These are phyloP conservation scores for Hysterium pulicare DNA, from an alignment of 2,329 filamentous ascomycete genomes.

Conservation along the genomic window DNA sequence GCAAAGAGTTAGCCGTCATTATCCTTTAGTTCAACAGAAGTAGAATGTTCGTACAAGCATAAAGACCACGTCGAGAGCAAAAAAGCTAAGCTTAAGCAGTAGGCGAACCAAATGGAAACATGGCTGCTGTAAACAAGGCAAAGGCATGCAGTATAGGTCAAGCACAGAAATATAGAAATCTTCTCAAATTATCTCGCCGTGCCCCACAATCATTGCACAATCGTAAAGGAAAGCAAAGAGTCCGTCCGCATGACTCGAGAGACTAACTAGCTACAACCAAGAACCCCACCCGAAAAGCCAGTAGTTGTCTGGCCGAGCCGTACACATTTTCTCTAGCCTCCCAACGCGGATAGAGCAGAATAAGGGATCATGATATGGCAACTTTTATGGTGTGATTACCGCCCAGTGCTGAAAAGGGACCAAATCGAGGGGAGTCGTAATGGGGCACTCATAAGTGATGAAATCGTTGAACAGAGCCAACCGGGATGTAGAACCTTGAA, in stretches of 20 bases:
- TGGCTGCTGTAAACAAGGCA: constrained; percentile 21
- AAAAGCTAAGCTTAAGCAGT: constrained; percentile 17
- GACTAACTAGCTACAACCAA: constrained; percentile 32
- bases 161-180: constrained; percentile 22
- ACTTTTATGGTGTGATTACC: constrained; percentile 35
- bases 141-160: constrained; percentile 13
- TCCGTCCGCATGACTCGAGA: constrained; percentile 24
- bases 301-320: constrained; percentile 7
- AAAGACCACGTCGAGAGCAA: constrained; percentile 8
- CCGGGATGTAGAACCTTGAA: constrained; percentile 21
- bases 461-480: constrained; percentile 35
- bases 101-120: constrained; percentile 18
- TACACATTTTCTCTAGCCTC: constrained; percentile 9
- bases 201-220: constrained; percentile 31
- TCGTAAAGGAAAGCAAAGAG: constrained; percentile 32
- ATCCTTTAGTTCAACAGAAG: no score
- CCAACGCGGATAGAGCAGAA: constrained; percentile 6
- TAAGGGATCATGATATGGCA: constrained; percentile 29
- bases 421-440: constrained; percentile 33
- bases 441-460: constrained; percentile 32
- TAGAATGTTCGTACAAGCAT: no score
- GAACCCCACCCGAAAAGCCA: constrained; percentile 26
- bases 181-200: constrained; percentile 33
- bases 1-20: no score
- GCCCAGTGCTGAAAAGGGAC: constrained; percentile 33